A percentile compares a stretch with the other conserved stretches of the same genome.
phyloP scores from a whole-genome alignment of 2,329 filamentous ascomycete species.

The Penicillium sp. region DNA sequence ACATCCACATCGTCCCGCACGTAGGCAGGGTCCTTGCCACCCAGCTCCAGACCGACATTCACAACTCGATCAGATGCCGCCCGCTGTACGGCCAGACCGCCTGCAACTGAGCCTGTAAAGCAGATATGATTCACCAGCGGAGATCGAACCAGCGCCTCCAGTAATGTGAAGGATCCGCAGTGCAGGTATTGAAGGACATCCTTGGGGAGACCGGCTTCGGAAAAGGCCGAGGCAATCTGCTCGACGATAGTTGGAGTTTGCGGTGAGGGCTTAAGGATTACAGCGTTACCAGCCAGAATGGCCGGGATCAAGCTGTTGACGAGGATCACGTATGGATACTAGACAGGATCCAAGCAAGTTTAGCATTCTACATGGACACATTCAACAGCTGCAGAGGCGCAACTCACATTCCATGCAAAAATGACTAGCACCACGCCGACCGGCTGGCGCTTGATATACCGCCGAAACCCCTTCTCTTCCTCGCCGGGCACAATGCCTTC shows the following conservation, averaged over 20 bases:
- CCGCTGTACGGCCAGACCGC: conserved; percentile 79
- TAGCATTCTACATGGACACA: not conserved
- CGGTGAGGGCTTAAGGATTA: conserved; percentile 91
- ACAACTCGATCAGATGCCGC: conserved; percentile 81
- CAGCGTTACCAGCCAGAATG: conserved; percentile 82
- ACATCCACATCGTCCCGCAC: conserved; percentile 81
- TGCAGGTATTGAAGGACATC: conserved; percentile 92
- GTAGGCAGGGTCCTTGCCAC: conserved; percentile 69
- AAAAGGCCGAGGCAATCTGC: conserved; percentile 72
- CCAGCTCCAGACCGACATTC: conserved; percentile 67
- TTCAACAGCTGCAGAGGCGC: not conserved
- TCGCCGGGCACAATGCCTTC: conserved; percentile 71
- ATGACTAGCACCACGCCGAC: conserved; percentile 84
- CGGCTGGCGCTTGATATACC: conserved; percentile 84
- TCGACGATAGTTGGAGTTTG: conserved; percentile 92
- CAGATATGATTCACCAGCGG: conserved; percentile 77
- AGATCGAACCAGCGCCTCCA: conserved; percentile 75
- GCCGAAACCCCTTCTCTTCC: conserved; percentile 79
- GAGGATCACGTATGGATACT: conserved; percentile 94
- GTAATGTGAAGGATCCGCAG: conserved; percentile 70
- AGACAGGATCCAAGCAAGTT: not conserved
- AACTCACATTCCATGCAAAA: conserved; percentile 91
- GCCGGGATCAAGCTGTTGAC: conserved; percentile 91
- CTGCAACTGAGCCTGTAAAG: conserved; percentile 90
- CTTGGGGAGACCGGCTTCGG: conserved; percentile 73